Evolutionary conservation across 2,329 filamentous ascomycete species (phyloP).

Genomic region (Aspergillus fumigatiaffinis): DNA sequence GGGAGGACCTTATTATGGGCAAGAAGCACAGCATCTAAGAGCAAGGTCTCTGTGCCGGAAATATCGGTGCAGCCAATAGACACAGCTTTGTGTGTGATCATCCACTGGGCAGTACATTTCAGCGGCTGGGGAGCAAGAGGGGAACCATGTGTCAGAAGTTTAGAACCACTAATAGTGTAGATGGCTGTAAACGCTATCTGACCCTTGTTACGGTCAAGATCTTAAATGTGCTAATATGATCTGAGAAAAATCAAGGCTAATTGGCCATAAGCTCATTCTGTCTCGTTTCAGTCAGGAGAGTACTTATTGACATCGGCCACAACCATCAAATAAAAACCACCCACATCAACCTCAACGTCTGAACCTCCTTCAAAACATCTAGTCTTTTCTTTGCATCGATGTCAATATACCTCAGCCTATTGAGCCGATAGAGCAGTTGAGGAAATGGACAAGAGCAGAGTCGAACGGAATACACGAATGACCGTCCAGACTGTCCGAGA

Average conservation of each 20-base stretch:
- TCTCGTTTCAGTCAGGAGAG: too few species aligned
- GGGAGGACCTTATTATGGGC: too few species aligned
- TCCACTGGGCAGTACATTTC: not conserved
- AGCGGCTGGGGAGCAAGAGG: not conserved
- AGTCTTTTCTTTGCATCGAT: not conserved
- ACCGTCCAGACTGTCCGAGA: constrained; percentile 5
- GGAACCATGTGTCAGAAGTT: not conserved
- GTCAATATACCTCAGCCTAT: not conserved
- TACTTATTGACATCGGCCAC: too few species aligned
- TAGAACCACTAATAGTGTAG: not conserved
- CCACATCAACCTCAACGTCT: not conserved
- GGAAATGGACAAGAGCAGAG: constrained; percentile 7
- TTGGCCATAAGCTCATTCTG: not conserved
- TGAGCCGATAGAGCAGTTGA: not conserved
- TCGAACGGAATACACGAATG: not conserved
- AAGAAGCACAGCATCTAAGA: not conserved
- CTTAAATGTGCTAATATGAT: not conserved
- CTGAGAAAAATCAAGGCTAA: not conserved
- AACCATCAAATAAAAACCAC: not conserved
- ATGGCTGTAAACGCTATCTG: too few species aligned
- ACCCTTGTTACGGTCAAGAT: not conserved
- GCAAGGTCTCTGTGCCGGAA: not conserved
- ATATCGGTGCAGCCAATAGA: not conserved
- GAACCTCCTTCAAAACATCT: fast-evolving
- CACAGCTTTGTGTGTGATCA: not conserved